Base-by-base conservation (phyloP, 2,329 filamentous ascomycete genomes). In the Pseudogymnoascus sp. region DNA sequence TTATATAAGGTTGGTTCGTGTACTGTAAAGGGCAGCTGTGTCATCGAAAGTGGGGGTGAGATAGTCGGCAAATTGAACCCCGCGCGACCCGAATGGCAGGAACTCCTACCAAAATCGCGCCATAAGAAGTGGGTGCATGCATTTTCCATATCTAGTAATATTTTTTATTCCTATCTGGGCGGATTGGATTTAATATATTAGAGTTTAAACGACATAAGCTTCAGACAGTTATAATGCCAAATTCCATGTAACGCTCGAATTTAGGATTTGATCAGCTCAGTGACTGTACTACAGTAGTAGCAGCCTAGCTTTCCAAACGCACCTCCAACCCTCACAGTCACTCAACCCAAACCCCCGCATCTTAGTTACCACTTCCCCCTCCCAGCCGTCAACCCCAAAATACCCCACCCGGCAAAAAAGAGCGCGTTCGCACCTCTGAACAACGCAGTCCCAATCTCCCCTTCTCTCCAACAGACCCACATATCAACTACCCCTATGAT, bases 391-490 rank as follows among this genome's bases (percentile, higher is more conserved):
- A 47, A 8, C 24, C 41, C 41, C 24, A 47, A 15, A 8, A 47
- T 7, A 11, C 41, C 41, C 41, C 41, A 47, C 3, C 41, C 41
- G 1, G 24, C 41, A 47, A 47, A 47, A 15, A 47, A 47, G 5
- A 47, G 24, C 41, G 24, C 41, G 8, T 47, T 47, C 13, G 41
- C 41, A 47, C 13, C 24, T 4, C 41, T 47, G 7, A 47, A 47
- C 41, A 11, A 29, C 21, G 41, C 41, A 47, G 41, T 47, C 39
- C 61, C 61, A 36, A 60, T 57, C 8, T 63, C 59, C 13, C 63
- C 63, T 21, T 61, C 63, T 31, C 58, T 63, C 62, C 60, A 63
- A 31, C 63, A 65, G 11, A 65, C 59, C 63, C 62, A 62, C 9
- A 60, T 62, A 41, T 65, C 63, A 2, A 64, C 44, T 7, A 64